Conservation (phyloP, 2,329 filamentous ascomycete genomes). For the Acrodontium crateriforme region DNA sequence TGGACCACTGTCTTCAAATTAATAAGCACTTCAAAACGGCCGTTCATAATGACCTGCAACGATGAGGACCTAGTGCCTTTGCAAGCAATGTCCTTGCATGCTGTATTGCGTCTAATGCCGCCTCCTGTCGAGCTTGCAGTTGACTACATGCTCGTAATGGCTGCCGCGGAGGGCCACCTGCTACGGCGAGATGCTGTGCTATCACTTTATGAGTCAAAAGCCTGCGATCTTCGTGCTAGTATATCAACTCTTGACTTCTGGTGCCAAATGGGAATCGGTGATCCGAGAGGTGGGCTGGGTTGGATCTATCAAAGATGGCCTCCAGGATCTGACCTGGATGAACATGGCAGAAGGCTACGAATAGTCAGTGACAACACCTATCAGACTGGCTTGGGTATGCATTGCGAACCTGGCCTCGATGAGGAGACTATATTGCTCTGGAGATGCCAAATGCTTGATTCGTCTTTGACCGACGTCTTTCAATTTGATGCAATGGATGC, state of each 20-base stretch:
- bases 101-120: slow-evolving; percentile 61
- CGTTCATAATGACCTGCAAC: slow-evolving; percentile 91
- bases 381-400: slow-evolving; percentile 59
- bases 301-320: slow-evolving; percentile 80
- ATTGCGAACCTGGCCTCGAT: slow-evolving; percentile 33
- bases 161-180: slow-evolving; percentile 79
- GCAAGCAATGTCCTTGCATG: slow-evolving; percentile 62
- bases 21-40: slow-evolving; percentile 72
- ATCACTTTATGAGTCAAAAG: slow-evolving; percentile 55
- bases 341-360: slow-evolving; percentile 52
- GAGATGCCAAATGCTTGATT: slow-evolving; percentile 55
- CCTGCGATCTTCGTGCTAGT: slow-evolving; percentile 62
- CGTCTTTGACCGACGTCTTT: slow-evolving; percentile 8
- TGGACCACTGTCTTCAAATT: slow-evolving; percentile 71
- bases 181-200: slow-evolving; percentile 53
- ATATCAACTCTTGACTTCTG: slow-evolving; percentile 83
- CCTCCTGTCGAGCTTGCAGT: slow-evolving; percentile 55
- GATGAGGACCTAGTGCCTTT: slow-evolving; percentile 72
- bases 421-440: slow-evolving; percentile 53
- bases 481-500: slow-evolving; percentile 24
- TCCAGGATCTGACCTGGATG: slow-evolving; percentile 53
- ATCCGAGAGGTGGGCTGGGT: slow-evolving; percentile 71
- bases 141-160: slow-evolving; percentile 69
- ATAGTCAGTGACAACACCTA: slow-evolving; percentile 77
- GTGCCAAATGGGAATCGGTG: slow-evolving; percentile 92